Base-by-base conservation (phyloP, 176 grass and related monocot species). In the Otatea glauca region DNA sequence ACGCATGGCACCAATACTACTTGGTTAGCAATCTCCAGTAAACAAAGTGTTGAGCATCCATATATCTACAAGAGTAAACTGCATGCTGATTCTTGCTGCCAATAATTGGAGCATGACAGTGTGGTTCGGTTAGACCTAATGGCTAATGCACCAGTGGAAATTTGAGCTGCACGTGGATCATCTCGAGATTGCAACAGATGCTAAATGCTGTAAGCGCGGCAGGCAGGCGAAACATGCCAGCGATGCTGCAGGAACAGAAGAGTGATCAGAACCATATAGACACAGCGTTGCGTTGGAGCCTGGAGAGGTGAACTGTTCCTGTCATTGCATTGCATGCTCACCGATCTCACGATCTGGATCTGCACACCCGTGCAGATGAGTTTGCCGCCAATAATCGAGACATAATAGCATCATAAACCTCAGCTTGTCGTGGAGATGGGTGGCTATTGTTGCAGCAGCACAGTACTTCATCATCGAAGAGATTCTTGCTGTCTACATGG, bases 31-130 rank as follows among this genome's bases (percentile, higher is more conserved):
- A 75, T 38, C 17, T 72, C 23, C 69, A 72, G 48, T 27, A 63
- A 63, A 51, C 4, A 24, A 29, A 29, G 29, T 29, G 29, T 29
- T 29, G 29, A 29, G 29, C 29, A 29, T 29, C 29, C 29, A 29
- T 29, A 29, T 29, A 29, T 29, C 29, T 29, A 29, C 29, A 29
- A 29, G 29, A 29, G 29, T 29, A 34, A 56, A 62, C 51, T 80
- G 41, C 51, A 13, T 63, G 82, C 68, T 20, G 76, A 80, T 72
- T 66, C 56, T 27, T 82, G 72, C 49, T 88, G 81, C 27, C 72
- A 41, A 71, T 58, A 74, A 67, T 65, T 63, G 73, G 32, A 78
- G 25, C 84, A 79, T 39, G 41, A 51, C 16, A 35, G 9, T 47
- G 54, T 49, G 55, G 27, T 29, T 15, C 24, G 48, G 60, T 24